Evolutionary conservation across 805 yeast genomes (phyloP).

Genomic region (Sugiyamaella boreocaroliniensis): DNA sequence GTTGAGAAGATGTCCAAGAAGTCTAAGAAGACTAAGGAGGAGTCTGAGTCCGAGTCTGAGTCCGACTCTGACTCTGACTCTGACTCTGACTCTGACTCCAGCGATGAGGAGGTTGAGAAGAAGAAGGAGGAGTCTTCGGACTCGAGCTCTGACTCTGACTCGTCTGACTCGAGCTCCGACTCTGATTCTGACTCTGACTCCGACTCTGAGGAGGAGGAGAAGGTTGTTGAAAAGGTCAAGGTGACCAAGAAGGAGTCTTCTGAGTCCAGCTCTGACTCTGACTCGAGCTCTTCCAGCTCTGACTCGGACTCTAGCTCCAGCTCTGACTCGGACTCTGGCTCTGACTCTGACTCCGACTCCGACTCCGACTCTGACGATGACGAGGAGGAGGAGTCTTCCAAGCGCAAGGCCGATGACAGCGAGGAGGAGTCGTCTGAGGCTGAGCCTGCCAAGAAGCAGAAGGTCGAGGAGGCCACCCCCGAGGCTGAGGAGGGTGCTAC

Average conservation of each 20-base stretch:
- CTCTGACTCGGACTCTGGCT: conserved; percentile 22
- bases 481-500: conserved; percentile 63
- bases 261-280: conserved; percentile 26
- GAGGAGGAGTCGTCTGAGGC: conserved; percentile 40
- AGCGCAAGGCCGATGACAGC: conserved; percentile 31
- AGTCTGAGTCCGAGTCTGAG: conserved; percentile 20
- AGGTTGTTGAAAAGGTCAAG: conserved; percentile 14
- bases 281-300: conserved; percentile 22
- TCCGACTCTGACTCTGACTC: conserved; percentile 25
- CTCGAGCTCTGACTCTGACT: conserved; percentile 26
- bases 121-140: conserved; percentile 35
- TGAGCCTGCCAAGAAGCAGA: conserved; percentile 43
- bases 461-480: conserved; percentile 28
- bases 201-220: conserved; percentile 24
- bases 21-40: conserved; percentile 15
- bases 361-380: conserved; percentile 23
- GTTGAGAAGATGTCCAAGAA: conserved; percentile 3
- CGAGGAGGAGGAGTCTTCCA: conserved; percentile 24
- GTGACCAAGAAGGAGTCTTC: conserved; percentile 32
- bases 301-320: conserved; percentile 27
- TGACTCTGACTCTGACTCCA: conserved; percentile 19
- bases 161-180: conserved; percentile 26
- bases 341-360: conserved; percentile 22
- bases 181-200: conserved; percentile 20
- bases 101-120: conserved; percentile 19